phyloP scores from a whole-genome alignment of 2,329 filamentous ascomycete species.

The Aspergillus eucalypticola region DNA sequence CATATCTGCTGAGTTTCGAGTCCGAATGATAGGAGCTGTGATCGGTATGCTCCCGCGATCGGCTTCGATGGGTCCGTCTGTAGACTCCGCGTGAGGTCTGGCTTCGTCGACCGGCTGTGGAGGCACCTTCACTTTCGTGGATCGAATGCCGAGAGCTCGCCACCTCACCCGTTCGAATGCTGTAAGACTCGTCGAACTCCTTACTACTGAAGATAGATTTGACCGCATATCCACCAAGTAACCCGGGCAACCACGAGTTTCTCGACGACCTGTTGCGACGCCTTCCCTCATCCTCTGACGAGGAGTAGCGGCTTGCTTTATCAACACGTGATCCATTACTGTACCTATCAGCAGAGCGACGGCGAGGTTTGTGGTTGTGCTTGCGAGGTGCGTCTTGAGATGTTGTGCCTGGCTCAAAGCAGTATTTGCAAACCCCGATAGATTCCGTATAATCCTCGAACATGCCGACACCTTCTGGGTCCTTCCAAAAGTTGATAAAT shows the following conservation, averaged over 20 bases:
- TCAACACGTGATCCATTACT: conserved; percentile 52
- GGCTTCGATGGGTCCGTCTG: conserved; percentile 29
- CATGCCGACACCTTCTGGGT: conserved; percentile 63
- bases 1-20: conserved; percentile 20
- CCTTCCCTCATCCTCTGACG: conserved; percentile 53
- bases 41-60: conserved; percentile 40
- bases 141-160: conserved; percentile 25
- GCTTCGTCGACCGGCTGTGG: conserved; percentile 38
- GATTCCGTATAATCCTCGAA: conserved; percentile 69
- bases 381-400: conserved; percentile 60
- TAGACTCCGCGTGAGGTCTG: conserved; percentile 47
- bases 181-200: conserved; percentile 63
- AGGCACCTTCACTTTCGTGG: conserved; percentile 31
- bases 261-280: conserved; percentile 47
- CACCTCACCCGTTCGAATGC: conserved; percentile 55
- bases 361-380: conserved; percentile 54
- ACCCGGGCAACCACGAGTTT: conserved; percentile 55
- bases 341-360: conserved; percentile 50
- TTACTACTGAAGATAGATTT: conserved; percentile 56
- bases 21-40: conserved; percentile 30
- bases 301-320: conserved; percentile 60
- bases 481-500: conserved; percentile 63
- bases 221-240: conserved; percentile 57
- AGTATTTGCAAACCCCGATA: conserved; percentile 65
- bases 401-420: conserved; percentile 62